Base-by-base conservation (phyloP, 2,329 filamentous ascomycete genomes). In the Aspergillus fijiensis region DNA sequence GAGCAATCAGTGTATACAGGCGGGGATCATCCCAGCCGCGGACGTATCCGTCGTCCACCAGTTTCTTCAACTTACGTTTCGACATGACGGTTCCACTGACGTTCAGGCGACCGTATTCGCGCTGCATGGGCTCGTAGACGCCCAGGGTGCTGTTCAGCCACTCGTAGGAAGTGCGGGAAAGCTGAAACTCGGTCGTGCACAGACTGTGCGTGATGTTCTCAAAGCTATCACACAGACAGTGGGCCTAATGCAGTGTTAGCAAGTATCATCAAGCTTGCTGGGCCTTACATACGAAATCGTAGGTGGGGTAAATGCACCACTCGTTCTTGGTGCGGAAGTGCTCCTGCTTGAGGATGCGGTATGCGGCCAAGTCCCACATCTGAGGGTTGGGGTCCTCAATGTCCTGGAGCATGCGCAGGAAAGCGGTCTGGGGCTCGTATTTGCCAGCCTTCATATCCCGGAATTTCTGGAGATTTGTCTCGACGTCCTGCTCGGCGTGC, bases 321-420 rank as follows among this genome's bases (percentile, higher is more conserved):
- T 89, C 87, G 65, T 85, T 81, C 31, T 90, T 91, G 0, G 93
- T 96, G 39, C 91, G 85, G 76, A 61, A 59, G 39, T 63, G 61
- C 47, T 63, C 59, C 67, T 72, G 70, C 58, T 90, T 87, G 69
- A 92, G 84, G 58, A 98, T 88, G 62, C 94, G 87, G 77, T 96
- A 98, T 16, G 94, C 94, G 2, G 91, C 90, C 57, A 96, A 79
- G 81, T 98, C 94, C 94, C 94, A 97, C 90, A 96, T 93, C 77
- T 96, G 91, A 6, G 93, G 92, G 74, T 97, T 97, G 31, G 89
- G 88, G 68, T 89, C 88, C 54, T 86, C 85, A 14, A 66, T 58
- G 65, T 92, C 85, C 82, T 96, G 91, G 81, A 96, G 96, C 93
- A 98, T 97, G 62, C 94, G 88, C 56, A 98, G 80, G 69, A 92